phyloP scores from a whole-genome alignment of 2,329 filamentous ascomycete genomes.

The Ceratocystis papillata region DNA sequence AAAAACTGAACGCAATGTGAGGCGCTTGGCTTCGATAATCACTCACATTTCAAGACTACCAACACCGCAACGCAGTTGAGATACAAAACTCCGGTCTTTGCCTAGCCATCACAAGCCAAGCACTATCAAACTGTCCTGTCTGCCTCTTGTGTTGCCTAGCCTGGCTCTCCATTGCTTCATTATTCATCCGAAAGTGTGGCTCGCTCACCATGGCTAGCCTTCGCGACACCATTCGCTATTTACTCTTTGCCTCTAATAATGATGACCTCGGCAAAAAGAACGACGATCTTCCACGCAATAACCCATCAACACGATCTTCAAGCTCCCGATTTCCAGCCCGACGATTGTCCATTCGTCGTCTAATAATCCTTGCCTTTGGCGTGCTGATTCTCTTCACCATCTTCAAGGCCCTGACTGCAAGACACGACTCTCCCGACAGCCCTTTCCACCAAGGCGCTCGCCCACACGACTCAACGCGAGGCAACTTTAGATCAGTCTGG shows the following conservation, averaged over 20 bases:
- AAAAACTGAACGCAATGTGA: slow-evolving; percentile 3
- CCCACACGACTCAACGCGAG: not conserved
- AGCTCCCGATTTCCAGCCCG: slow-evolving; percentile 35
- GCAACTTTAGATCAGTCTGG: slow-evolving; percentile 1
- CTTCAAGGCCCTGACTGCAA: slow-evolving; percentile 11
- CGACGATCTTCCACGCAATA: slow-evolving; percentile 39
- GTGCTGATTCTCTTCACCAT: slow-evolving; percentile 5
- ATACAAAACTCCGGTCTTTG: not conserved
- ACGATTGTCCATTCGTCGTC: slow-evolving; percentile 42
- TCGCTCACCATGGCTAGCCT: slow-evolving; percentile 16
- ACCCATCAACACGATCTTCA: slow-evolving; percentile 30
- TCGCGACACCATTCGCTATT: slow-evolving; percentile 27
- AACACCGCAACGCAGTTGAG: not conserved
- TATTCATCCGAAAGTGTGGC: not conserved
- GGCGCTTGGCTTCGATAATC: slow-evolving; percentile 1
- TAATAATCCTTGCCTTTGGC: slow-evolving; percentile 39
- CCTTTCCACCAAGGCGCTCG: slow-evolving; percentile 21
- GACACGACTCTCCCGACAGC: slow-evolving; percentile 18
- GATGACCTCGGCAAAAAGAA: slow-evolving; percentile 51
- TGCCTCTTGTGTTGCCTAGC: not conserved
- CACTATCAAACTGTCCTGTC: not conserved
- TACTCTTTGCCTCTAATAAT: slow-evolving; percentile 39
- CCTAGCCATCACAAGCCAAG: not conserved
- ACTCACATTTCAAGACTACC: slow-evolving; percentile 2
- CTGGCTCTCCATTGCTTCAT: not conserved